A percentile compares a stretch with the other conserved stretches of the same genome.
These are phyloP conservation scores for Furcasterigmium sp. DNA, from an alignment of 2,329 filamentous ascomycete genomes.

Conservation along the genomic window DNA sequence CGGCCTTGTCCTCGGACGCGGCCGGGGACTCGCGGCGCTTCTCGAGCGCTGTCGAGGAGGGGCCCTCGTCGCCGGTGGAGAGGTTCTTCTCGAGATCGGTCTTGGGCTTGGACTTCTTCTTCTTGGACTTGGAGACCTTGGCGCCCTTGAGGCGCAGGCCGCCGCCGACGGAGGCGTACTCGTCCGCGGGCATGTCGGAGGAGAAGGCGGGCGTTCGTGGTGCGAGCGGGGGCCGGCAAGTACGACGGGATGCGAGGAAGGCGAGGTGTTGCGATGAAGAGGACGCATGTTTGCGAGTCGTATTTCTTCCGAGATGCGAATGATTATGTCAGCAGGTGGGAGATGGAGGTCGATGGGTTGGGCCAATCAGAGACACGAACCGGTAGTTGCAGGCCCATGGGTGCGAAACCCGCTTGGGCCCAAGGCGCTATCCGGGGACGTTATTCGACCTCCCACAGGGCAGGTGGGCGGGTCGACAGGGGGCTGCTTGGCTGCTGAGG, in stretches of 20 bases:
- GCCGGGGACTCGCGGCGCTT: slow-evolving; percentile 25
- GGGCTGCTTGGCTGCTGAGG: no score
- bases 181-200: slow-evolving; percentile 61
- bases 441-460: no score
- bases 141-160: slow-evolving; percentile 82
- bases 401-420: background rate
- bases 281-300: background rate
- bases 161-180: slow-evolving; percentile 61
- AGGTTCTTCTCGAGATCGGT: slow-evolving; percentile 43
- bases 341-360: background rate
- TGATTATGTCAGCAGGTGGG: background rate
- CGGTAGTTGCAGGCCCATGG: background rate
- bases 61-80: slow-evolving; percentile 24
- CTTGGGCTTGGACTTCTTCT: slow-evolving; percentile 55
- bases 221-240: no score
- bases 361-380: background rate
- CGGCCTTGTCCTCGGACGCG: slow-evolving; percentile 19
- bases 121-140: slow-evolving; percentile 58
- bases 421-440: no score
- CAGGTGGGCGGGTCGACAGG: no score
- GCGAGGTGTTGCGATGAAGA: background rate
- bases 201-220: background rate
- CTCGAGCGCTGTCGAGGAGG: slow-evolving; percentile 36
- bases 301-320: no score
- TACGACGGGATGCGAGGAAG: no score